A percentile compares a stretch with the other conserved stretches of the same genome.
phyloP scores from a whole-genome alignment of 352 stramenopile genomes.

The Phytopythium vexans region DNA sequence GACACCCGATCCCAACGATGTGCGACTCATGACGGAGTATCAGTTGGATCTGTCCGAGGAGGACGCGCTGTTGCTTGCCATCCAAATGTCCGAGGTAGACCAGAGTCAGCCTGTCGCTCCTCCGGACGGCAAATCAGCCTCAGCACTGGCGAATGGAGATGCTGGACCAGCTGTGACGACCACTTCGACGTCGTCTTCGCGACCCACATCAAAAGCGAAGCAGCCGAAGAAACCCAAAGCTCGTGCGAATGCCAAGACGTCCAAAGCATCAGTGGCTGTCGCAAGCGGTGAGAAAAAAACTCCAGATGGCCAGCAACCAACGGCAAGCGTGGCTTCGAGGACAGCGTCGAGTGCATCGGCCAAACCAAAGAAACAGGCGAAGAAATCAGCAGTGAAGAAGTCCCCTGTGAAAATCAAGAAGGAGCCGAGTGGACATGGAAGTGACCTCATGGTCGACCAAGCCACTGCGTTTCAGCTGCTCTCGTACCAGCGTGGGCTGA shows the following conservation, averaged over 20 bases:
- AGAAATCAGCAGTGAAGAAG: conserved; percentile 4
- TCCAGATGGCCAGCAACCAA: too few relatives aligned
- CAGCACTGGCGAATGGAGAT: neutral
- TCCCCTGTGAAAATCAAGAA: conserved; percentile 10
- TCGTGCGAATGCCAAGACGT: neutral
- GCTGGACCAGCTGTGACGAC: neutral
- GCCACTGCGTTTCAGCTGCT: conserved; percentile 23
- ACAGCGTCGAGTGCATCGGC: conserved; percentile 6
- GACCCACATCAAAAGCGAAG: neutral
- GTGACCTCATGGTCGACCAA: conserved; percentile 14
- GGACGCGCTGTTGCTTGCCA: conserved; percentile 58
- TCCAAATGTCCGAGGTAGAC: conserved; percentile 53
- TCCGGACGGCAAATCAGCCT: neutral
- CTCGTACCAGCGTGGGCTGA: conserved; percentile 29
- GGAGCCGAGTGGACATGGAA: conserved; percentile 2
- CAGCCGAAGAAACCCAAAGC: conserved; percentile 1
- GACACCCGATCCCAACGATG: conserved; percentile 29
- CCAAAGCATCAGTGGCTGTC: neutral
- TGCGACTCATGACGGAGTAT: conserved; percentile 53
- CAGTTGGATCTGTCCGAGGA: conserved; percentile 74
- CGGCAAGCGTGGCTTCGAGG: neutral
- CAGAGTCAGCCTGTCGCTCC: conserved; percentile 4
- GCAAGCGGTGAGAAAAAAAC: conserved; percentile 1
- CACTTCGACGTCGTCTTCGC: neutral
- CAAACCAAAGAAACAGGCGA: conserved; percentile 4